These are phyloP conservation scores for Balamuthia mandrillaris DNA, from an alignment of 208 protist species.

Conservation along the genomic window DNA sequence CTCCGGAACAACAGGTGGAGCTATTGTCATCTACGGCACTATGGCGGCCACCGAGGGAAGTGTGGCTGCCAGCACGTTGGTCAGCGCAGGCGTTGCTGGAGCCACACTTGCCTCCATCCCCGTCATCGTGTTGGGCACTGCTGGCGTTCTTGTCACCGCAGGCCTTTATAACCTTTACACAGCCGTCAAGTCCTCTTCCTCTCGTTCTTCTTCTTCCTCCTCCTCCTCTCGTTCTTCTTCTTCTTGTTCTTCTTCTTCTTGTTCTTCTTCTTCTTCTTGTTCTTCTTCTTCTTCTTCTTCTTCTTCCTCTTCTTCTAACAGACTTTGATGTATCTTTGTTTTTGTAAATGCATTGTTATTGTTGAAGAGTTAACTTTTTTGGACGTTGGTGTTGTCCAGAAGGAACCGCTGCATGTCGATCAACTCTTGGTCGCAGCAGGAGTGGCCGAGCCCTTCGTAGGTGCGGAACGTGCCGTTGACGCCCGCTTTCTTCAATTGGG, in stretches of 20 bases:
- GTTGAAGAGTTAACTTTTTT: too few species aligned
- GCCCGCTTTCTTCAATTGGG: not conserved
- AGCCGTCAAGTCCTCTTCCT: too few species aligned
- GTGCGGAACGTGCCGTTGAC: not conserved
- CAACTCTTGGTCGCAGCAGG: not conserved
- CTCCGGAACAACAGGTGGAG: constrained; percentile 7
- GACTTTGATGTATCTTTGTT: too few species aligned
- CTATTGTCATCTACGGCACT: not conserved
- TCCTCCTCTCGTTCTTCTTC: too few species aligned
- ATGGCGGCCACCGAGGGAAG: constrained; percentile 15
- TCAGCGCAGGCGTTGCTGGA: not conserved
- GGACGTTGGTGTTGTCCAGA: too few species aligned
- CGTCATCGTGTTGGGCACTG: not conserved
- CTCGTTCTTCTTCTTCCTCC: too few species aligned
- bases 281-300: too few species aligned
- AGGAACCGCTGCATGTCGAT: not conserved
- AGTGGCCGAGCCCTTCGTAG: not conserved
- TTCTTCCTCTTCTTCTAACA: too few species aligned
- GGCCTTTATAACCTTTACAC: constrained; percentile 9
- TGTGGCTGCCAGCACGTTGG: not conserved
- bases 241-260: too few species aligned
- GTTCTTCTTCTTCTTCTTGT: too few species aligned
- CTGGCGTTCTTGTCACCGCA: constrained; percentile 7
- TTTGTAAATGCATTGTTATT: too few species aligned
- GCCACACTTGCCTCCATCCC: constrained; percentile 1